Percentiles rank a stretch among this genome's conserved stretches.
These are phyloP conservation scores for Tetrastigma voinierianum DNA, from an alignment of 164 flowering plant species.

Conservation along the genomic window DNA sequence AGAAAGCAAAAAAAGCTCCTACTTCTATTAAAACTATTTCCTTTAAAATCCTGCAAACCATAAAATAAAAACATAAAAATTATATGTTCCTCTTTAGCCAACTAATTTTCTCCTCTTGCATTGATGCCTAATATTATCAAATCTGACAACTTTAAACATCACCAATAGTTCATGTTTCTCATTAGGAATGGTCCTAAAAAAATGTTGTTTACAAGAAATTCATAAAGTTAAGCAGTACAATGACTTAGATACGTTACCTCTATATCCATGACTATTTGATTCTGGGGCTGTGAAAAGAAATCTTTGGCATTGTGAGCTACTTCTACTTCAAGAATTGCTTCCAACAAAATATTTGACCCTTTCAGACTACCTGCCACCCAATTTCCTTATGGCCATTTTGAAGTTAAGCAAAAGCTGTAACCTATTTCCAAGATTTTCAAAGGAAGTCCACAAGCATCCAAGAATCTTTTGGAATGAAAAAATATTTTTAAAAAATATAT, in stretches of 20 bases:
- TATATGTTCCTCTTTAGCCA: no score
- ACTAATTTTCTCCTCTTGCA: no score
- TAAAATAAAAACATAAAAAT: no score
- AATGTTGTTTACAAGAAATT: not conserved
- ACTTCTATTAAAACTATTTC: not conserved
- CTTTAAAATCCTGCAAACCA: no score
- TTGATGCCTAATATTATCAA: no score
- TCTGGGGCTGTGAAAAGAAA: slow-evolving; percentile 39
- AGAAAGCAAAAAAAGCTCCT: not conserved
- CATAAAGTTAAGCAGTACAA: not conserved
- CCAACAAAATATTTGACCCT: slow-evolving; percentile 48
- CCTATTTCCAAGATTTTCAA: not conserved
- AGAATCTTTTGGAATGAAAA: no score
- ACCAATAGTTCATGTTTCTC: no score
- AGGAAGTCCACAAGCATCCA: not conserved
- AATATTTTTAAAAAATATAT: no score
- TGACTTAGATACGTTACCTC: not conserved
- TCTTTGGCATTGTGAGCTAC: slow-evolving; percentile 49
- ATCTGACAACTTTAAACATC: no score
- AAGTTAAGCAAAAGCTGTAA: not conserved
- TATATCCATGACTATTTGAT: slow-evolving; percentile 29
- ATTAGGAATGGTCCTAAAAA: not conserved
- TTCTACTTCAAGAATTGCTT: slow-evolving; percentile 51
- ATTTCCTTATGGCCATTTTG: not conserved
- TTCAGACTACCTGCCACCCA: slow-evolving; percentile 23